Percentiles rank a stretch among this genome's conserved stretches.
Evolutionary conservation across 2,329 filamentous ascomycete genomes (phyloP).

Genomic region (Scopulariopsis brevicaulis): DNA sequence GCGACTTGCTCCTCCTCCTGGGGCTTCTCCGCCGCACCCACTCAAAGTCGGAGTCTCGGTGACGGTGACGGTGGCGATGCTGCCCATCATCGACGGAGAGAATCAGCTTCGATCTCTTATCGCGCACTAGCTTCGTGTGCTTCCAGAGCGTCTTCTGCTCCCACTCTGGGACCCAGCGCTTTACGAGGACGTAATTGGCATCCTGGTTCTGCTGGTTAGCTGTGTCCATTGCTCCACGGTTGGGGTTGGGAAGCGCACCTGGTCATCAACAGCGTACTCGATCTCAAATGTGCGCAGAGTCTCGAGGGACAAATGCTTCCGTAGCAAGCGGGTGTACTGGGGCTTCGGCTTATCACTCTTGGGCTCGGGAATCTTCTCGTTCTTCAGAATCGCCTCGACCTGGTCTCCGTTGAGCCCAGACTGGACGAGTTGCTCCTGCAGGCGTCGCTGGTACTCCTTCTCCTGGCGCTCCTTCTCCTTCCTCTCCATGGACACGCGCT

Average conservation of each 20-base stretch:
- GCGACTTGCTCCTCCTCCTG: conserved; percentile 43
- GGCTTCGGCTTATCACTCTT: conserved; percentile 19
- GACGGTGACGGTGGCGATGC: conserved; percentile 23
- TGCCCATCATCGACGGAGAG: conserved; percentile 34
- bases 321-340: conserved; percentile 53
- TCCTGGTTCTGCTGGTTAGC: background rate
- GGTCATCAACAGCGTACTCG: conserved; percentile 45
- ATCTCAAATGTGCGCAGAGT: conserved; percentile 43
- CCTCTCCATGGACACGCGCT: conserved; percentile 32
- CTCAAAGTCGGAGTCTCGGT: conserved; percentile 33
- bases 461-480: conserved; percentile 37
- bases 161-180: conserved; percentile 59
- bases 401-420: conserved; percentile 47
- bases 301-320: conserved; percentile 50
- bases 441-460: conserved; percentile 39
- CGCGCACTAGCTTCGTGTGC: conserved; percentile 56
- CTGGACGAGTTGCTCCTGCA: conserved; percentile 46
- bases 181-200: conserved; percentile 52
- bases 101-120: conserved; percentile 34
- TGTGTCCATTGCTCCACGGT: background rate
- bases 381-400: conserved; percentile 47
- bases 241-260: conserved; percentile 11
- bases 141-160: conserved; percentile 63
- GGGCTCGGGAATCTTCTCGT: conserved; percentile 32
- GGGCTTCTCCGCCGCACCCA: conserved; percentile 46